phyloP scores from a whole-genome alignment of 768 basidiomycete species.

The Kwoniella sp. region DNA sequence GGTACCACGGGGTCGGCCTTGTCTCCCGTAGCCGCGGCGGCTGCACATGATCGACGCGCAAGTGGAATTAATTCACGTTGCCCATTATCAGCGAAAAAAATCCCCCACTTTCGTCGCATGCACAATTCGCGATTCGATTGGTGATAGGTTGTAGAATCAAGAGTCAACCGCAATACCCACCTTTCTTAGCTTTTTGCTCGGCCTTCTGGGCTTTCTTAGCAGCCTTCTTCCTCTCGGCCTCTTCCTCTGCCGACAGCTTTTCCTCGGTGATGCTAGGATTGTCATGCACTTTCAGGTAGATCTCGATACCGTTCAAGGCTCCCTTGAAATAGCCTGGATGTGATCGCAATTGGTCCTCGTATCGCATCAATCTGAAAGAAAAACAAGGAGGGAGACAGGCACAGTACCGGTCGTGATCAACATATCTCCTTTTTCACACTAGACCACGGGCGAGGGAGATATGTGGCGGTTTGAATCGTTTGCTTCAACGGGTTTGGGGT shows the following conservation, averaged over 20 bases:
- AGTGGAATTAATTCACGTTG: background rate
- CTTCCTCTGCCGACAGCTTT: conserved; percentile 53
- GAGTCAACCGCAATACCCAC: conserved; percentile 16
- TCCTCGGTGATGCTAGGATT: conserved; percentile 49
- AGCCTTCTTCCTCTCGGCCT: conserved; percentile 53
- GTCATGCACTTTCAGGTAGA: conserved; percentile 56
- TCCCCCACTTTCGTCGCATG: too few species aligned
- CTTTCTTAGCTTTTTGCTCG: conserved; percentile 51
- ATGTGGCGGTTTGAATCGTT: too few species aligned
- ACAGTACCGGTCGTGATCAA: background rate
- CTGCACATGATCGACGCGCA: conserved; percentile 11
- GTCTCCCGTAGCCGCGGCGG: conserved; percentile 34
- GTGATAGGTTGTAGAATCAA: background rate
- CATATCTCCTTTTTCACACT: background rate
- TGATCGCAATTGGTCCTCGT: conserved; percentile 77
- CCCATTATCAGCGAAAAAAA: background rate
- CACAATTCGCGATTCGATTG: too few species aligned
- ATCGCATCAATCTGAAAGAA: conserved; percentile 67
- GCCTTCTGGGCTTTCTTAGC: conserved; percentile 57
- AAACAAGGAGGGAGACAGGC: background rate
- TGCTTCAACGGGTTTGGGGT: too few species aligned
- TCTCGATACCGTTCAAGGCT: conserved; percentile 71
- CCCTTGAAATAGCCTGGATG: conserved; percentile 76
- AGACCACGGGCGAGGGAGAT: background rate
- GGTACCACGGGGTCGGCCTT: conserved; percentile 44